These are phyloP conservation scores for Eucalyptus curtisii DNA, from an alignment of 345 rosid species.

Conservation along the genomic window DNA sequence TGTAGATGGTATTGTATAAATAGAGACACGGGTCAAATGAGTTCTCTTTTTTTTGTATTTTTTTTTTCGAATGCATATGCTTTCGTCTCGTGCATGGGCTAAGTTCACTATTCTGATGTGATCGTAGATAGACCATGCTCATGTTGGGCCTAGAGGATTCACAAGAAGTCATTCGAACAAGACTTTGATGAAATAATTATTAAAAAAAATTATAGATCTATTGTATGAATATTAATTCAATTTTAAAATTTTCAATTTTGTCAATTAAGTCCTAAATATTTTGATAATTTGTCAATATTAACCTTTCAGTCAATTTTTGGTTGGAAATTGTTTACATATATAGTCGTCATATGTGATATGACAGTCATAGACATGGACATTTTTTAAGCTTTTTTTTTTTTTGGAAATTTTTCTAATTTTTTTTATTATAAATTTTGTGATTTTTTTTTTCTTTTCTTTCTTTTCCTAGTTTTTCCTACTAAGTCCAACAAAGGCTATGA, in stretches of 20 bases:
- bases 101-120: neutral
- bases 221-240: neutral
- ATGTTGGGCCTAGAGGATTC: neutral
- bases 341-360: accelerated
- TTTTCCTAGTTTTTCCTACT: neutral
- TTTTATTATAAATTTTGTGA: neutral
- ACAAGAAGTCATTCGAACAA: neutral
- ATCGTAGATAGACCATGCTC: neutral
- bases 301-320: neutral
- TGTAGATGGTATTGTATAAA: neutral
- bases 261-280: neutral
- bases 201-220: neutral
- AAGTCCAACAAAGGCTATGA: neutral
- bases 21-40: neutral
- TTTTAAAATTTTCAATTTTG: neutral
- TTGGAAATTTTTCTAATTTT: neutral
- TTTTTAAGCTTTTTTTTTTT: neutral
- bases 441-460: neutral
- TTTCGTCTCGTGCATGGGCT: neutral
- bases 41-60: neutral
- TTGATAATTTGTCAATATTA: neutral
- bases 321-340: neutral
- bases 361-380: too few relatives aligned
- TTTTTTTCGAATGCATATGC: neutral
- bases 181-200: neutral